phyloP scores from a whole-genome alignment of 192 early-diverging fungal genomes.

The Coemansia guatemalensis region DNA sequence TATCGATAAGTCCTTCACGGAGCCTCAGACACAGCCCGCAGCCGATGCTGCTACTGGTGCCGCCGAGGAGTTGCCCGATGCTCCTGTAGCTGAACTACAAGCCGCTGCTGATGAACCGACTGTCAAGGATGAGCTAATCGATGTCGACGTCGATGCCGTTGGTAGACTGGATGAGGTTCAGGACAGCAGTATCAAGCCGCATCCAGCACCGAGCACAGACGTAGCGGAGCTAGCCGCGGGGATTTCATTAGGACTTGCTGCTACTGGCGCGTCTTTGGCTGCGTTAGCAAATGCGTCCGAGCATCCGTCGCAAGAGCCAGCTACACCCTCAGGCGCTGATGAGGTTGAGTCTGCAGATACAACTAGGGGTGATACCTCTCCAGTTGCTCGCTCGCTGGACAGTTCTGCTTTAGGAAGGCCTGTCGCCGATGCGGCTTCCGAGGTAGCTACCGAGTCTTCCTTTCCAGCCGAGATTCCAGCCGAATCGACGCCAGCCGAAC shows the following conservation, averaged over 20 bases:
- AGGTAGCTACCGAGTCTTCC: not conserved
- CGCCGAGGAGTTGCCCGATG: not conserved
- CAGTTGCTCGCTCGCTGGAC: too few relatives aligned
- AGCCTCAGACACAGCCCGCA: too few relatives aligned
- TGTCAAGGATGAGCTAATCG: not conserved
- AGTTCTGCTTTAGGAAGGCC: too few relatives aligned
- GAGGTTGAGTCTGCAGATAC: not conserved
- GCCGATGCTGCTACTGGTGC: too few relatives aligned
- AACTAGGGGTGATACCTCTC: too few relatives aligned
- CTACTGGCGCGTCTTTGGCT: conserved; percentile 20
- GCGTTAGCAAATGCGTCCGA: not conserved
- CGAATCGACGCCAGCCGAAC: not conserved
- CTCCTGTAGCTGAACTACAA: not conserved
- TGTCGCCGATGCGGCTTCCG: not conserved
- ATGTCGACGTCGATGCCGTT: not conserved
- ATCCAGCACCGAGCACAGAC: not conserved
- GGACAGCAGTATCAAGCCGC: conserved; percentile 14
- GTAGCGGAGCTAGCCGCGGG: conserved; percentile 17
- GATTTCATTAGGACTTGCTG: conserved; percentile 17
- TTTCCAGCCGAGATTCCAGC: not conserved
- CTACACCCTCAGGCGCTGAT: not conserved
- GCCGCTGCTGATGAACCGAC: not conserved
- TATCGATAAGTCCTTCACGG: too few relatives aligned
- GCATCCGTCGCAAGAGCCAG: not conserved
- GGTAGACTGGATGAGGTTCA: not conserved